Evolutionary conservation across 2,329 filamentous ascomycete species (phyloP), one percentile per base, ranked within the genome.

Genomic region (Fusarium sp.): DNA sequence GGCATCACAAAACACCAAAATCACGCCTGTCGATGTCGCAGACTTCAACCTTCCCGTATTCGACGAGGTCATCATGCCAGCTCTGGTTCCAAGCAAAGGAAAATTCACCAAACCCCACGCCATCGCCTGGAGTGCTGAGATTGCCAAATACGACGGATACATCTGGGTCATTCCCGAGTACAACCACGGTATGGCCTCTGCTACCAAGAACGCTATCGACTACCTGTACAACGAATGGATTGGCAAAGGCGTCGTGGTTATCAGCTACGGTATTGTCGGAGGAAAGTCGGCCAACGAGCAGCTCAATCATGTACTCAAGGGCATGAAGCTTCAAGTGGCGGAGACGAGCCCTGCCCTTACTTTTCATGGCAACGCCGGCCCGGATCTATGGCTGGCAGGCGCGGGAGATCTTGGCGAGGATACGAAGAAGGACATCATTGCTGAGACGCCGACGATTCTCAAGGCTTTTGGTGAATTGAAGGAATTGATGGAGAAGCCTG

Each of bases 181-280:
- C 73, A 89, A 90, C 78, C 85, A 79, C 74, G 83, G 85, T 25
- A 77, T 88, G 8, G 80, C 87, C 0, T 87, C 83, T 0, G 82
- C 79, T 9, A 77, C 87, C 50, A 90, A 90, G 80, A 90, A 89
- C 72, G 87, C 88, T 8, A 82, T 90, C 58, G 88, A 90, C 74
- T 90, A 88, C 72, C 80, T 90, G 1, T 84, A 82, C 69, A 78
- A 89, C 70, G 87, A 89, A 73, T 89, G 86, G 66, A 40, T 45
- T 4, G 69, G 66, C 3, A 72, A 72, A 27, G 48, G 66, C 3
- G 69, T 55, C 6, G 16, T 59, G 7, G 48, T 72, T 3, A 37
- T 72, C 11, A 72, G 66, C 8, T 72, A 72, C 7, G 69, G 69
- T 3, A 70, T 72, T 6, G 12, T 37, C 4, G 69, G 65, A n/a